Evolutionary conservation across 2,329 filamentous ascomycete genomes (phyloP), one percentile per base, ranked within the genome.

Genomic region (Nakataea oryzae): DNA sequence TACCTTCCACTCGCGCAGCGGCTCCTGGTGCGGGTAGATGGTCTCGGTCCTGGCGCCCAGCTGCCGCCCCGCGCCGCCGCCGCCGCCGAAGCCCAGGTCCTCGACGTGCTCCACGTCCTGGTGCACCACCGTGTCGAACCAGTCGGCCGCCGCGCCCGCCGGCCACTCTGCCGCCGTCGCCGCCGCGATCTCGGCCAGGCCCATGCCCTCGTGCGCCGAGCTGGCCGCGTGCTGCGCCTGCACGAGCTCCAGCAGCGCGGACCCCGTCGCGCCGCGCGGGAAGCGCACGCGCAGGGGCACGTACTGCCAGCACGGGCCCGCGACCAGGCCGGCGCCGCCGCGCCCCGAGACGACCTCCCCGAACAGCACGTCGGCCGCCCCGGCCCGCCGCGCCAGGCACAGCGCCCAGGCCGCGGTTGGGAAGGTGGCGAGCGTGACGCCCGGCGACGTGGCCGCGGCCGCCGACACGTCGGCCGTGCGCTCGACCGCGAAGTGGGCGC

Each of bases 391-490:
- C 1, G 86, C 81, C 1, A 89, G 79, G 24, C 81, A 82, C 9
- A 88, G 70, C 0, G 85, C 83, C 86, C 86, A 89, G 0, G 85
- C 85, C 0, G 86, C 85, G 0, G 86, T 86, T n/a, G 86, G 85
- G 0, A 89, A 74, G 0, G 84, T 87, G 2, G 86, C 85, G 13
- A 83, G 77, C 1, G 86, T 88, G 62, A 86, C 79, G 63, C 85
- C 82, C 8, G 58, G 41, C 5, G 27, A 11, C 11, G 26, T 56
- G 28, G 30, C 13, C 13, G 30, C 30, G 13, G 24, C 60, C 0
- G 76, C 66, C 63, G 79, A 71, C 68, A 84, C 75, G 70, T 81
- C 69, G 66, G 81, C 67, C 0, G 76, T 74, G 56, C 71, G 70
- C 57, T 76, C 71, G 56, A 79, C 71, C 58, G 76, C 77, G 57